Evolutionary conservation across 2,329 filamentous ascomycete genomes (phyloP).

Genomic region (Diaporthe citriasiana): DNA sequence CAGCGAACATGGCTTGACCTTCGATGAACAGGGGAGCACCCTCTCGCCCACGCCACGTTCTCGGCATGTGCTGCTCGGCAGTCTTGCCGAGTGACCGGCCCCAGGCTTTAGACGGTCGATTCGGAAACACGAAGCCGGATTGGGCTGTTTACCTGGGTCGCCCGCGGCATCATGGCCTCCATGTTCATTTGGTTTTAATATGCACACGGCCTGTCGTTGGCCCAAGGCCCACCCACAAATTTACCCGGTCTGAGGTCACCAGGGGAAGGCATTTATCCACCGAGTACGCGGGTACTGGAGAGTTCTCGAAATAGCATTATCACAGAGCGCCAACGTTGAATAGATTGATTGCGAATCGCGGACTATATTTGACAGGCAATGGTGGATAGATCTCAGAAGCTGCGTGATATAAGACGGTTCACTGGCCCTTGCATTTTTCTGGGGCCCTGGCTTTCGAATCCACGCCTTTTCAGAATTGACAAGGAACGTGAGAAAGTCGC

Average conservation of each 20-base stretch:
- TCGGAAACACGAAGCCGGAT: neutral
- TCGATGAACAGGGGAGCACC: constrained; percentile 7
- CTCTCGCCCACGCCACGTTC: neutral
- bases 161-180: neutral
- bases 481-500: neutral
- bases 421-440: neutral
- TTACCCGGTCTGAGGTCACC: constrained; percentile 11
- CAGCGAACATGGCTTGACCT: constrained; percentile 15
- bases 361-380: no score
- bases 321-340: neutral
- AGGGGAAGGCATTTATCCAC: constrained; percentile 5
- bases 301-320: neutral
- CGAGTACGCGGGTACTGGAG: neutral
- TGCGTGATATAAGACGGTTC: neutral
- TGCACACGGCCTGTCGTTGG: neutral
- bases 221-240: neutral
- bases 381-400: neutral
- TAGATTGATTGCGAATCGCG: neutral
- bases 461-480: neutral
- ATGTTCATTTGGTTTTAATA: constrained; percentile 29
- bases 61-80: constrained; percentile 1
- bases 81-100: neutral
- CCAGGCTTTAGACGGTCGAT: neutral
- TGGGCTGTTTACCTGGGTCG: neutral
- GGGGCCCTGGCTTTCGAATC: no score